Evolutionary conservation across 257 asterid genomes (phyloP).

Genomic region (Thymus quinquecostatus): DNA sequence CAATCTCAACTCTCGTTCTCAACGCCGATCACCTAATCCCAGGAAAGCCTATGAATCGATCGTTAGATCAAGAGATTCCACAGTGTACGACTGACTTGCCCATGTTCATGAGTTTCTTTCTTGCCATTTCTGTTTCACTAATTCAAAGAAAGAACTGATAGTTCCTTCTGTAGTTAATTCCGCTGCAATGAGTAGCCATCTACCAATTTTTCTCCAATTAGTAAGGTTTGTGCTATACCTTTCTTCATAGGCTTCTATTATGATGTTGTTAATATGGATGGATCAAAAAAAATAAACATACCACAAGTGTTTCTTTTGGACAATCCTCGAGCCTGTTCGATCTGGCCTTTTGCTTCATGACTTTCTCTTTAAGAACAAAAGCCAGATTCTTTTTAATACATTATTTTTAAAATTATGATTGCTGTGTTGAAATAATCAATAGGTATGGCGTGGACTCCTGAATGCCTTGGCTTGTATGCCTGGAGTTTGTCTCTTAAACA

Average conservation of each 20-base stretch:
- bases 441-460: neutral
- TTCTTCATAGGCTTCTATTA: neutral
- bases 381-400: neutral
- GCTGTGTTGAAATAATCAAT: neutral
- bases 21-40: too few species aligned
- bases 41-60: too few species aligned
- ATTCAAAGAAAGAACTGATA: too few species aligned
- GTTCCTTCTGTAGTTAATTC: too few species aligned
- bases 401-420: neutral
- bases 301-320: slow-evolving; percentile 1
- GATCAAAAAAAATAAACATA: slow-evolving; percentile 9
- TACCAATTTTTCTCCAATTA: too few species aligned
- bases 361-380: slow-evolving; percentile 2
- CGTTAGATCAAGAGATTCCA: too few species aligned
- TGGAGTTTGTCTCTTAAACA: neutral
- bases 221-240: too few species aligned
- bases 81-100: too few species aligned
- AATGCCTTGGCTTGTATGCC: slow-evolving; percentile 7
- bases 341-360: slow-evolving; percentile 17
- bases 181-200: too few species aligned
- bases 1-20: too few species aligned
- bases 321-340: neutral
- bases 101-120: too few species aligned
- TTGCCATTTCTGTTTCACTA: too few species aligned
- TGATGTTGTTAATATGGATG: slow-evolving; percentile 5